Conservation (phyloP, 2,329 filamentous ascomycete genomes). For the Paraphoma chrysanthemicola region DNA sequence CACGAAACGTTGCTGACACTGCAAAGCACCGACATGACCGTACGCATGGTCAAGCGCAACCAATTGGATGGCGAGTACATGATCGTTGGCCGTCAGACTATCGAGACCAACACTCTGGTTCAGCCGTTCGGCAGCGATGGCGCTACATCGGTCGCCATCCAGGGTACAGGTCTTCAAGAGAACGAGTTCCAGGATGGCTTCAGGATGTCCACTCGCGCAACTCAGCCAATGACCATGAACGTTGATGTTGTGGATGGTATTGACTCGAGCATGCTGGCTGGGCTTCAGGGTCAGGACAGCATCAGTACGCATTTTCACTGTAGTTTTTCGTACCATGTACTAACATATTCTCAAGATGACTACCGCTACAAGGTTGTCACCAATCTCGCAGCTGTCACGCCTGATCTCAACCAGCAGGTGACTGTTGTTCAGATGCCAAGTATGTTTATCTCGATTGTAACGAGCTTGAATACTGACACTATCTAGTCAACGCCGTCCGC, state of each 20-base stretch:
- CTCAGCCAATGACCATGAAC: constrained; percentile 46
- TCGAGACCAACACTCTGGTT: constrained; percentile 43
- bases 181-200: constrained; percentile 49
- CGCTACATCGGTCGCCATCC: constrained; percentile 36
- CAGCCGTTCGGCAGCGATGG: constrained; percentile 39
- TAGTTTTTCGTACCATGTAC: neutral
- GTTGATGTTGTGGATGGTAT: constrained; percentile 45
- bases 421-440: constrained; percentile 47
- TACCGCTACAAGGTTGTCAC: constrained; percentile 45
- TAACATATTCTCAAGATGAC: constrained; percentile 28
- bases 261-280: constrained; percentile 41
- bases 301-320: constrained; percentile 30
- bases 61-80: constrained; percentile 48
- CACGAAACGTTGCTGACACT: too few species aligned
- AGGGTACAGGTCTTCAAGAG: constrained; percentile 47
- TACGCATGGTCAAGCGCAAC: constrained; percentile 40
- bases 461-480: constrained; percentile 14
- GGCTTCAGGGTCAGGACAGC: constrained; percentile 34
- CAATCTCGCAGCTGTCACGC: constrained; percentile 42
- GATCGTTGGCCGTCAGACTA: constrained; percentile 47
- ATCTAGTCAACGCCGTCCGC: constrained; percentile 42
- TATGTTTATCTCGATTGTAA: constrained; percentile 17
- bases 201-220: constrained; percentile 44
- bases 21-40: constrained; percentile 41
- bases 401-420: constrained; percentile 44